Base-by-base conservation (phyloP, 1,139 yeast species). In the Hemisphaericaspora lyxosophila region DNA sequence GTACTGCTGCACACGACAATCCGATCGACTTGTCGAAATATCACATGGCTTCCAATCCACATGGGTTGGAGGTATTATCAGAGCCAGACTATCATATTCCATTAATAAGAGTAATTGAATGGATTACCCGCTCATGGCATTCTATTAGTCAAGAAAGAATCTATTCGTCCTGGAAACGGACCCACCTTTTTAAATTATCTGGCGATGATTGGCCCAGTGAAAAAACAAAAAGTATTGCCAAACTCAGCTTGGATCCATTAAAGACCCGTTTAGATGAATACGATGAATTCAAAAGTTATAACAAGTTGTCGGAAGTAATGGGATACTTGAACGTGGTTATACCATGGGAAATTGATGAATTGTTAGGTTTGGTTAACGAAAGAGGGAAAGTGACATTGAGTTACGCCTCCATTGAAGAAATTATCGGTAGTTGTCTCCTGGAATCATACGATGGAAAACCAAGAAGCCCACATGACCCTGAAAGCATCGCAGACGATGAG, bases 371-470 rank as follows among this genome's bases (percentile, higher is more conserved):
- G 34, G 75, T 78, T 7, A 74, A 79, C 38, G 87, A 81, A 53
- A 62, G 79, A 41, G 79, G 77, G 30, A 75, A 73, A 48, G 71
- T 78, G 19, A 74, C 77, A 2, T 52, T 69, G n/a, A 68, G 65
- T 42, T 81, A 80, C 51, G 66, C 75, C 9, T 78, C 85, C n/a
- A 77, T 78, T 36, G 82, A 75, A 42, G 86, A 81, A 47, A 72
- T 80, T 33, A 78, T 80, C 4, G 79, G 80, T 17, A 75, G 84
- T 54, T 79, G 85, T 47, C 64, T 78, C 8, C 74, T 75, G 53
- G 82, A 76, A 40, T 46, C 55, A 0, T 43, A 36, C 32, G 50
- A 49, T 27, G 44, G 39, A n/a, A 17, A 11, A 18, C 7, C 15
- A 17, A n/a, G 31, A n/a, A 18, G 31, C 5, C 13, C 15, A n/a